Base-by-base conservation (phyloP, 371 early-diverging fungal species). In the Chytridiales sp. region DNA sequence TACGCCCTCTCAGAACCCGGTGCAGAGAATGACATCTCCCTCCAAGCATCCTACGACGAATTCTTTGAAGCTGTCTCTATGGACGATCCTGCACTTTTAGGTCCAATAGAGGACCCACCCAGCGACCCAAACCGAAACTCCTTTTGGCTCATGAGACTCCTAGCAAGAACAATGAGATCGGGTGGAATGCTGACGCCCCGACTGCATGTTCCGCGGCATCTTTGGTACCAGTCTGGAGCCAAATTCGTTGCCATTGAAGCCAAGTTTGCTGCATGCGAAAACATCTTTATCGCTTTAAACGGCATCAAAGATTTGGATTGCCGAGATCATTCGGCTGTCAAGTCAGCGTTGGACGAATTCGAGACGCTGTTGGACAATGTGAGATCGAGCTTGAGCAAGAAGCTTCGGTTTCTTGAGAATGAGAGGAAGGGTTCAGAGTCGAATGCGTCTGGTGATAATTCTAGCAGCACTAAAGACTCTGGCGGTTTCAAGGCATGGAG, bases 201-300 rank as follows among this genome's bases (percentile, higher is more conserved):
- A 21, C 64, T 85, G n/a, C 78, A 75, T 70, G 76, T 85, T 59
- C 85, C 85, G 54, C 74, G 77, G 58, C 76, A 76, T 42, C 54
- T 85, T 52, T 85, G 85, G 85, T 69, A 67, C 38, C 83, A 82
- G 59, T 65, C 76, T 4, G 77, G 73, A 44, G 74, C 80, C 4
- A 74, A 75, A 35, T 61, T 82, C 29, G 64, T 76, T 3, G 78
- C 79, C 3, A 61, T 81, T 36, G 85, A 85, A 46, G 57, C 76
- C 53, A 85, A 85, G 68, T 57, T 76, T 6, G 69, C 75, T 2
- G 80, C 81, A 1, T 82, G 81, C 59, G 77, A 81, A 47, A 59
- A 61, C 0, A 36, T 81, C 11, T 44, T 38, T 22, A 6, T 58
- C 22, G 31, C 59, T 21, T 30, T 58, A 4, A 47, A 54, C 8